These are phyloP conservation scores for Liquidambar formosana DNA, from an alignment of 164 flowering plant species.

Conservation along the genomic window DNA sequence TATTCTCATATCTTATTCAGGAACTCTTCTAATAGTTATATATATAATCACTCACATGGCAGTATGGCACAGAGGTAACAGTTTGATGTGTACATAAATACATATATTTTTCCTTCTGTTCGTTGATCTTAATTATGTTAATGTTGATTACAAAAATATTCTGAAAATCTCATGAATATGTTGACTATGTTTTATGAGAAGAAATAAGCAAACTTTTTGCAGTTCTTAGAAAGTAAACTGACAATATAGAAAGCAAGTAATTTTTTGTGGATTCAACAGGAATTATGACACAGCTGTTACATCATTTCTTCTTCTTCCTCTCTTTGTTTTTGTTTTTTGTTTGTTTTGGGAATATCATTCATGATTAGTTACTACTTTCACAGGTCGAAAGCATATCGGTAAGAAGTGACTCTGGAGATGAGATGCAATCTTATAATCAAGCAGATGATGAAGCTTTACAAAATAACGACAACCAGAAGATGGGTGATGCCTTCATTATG, in stretches of 20 bases:
- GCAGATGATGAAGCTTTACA: conserved; percentile 21
- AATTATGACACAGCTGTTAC: neutral
- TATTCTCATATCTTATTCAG: neutral
- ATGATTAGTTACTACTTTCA: conserved; percentile 3
- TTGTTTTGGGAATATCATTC: too few relatives aligned
- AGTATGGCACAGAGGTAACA: neutral
- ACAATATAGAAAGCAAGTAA: neutral
- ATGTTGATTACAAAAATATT: neutral
- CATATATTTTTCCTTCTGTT: too few relatives aligned
- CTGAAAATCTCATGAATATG: neutral
- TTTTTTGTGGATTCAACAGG: neutral
- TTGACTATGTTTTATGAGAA: neutral
- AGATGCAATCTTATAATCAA: conserved; percentile 25
- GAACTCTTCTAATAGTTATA: neutral
- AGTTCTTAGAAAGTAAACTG: neutral
- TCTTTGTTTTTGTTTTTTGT: too few relatives aligned
- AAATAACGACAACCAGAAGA: conserved; percentile 18
- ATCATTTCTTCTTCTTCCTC: neutral
- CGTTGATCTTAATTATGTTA: neutral
- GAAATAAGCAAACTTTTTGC: neutral
- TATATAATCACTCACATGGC: too few relatives aligned
- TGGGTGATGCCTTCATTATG: conserved; percentile 11
- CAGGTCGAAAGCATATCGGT: conserved; percentile 42
- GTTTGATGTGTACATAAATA: neutral
- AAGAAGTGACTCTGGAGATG: conserved; percentile 41